phyloP scores from a whole-genome alignment of 129 eudicot genomes.

The carrot (Daucus carota) region DNA sequence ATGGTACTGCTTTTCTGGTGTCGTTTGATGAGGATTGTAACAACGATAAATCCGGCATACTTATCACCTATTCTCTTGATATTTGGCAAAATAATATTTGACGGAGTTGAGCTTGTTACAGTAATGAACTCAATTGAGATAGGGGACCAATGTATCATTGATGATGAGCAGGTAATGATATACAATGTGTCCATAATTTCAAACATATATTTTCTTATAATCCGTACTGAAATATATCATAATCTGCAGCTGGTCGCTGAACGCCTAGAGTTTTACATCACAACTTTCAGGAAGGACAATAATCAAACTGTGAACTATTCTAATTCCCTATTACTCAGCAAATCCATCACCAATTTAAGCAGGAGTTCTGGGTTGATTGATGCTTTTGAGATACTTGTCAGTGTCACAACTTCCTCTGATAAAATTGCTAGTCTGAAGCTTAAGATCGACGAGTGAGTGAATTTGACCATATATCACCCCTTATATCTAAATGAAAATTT shows the following conservation, averaged over 20 bases:
- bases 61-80: not conserved
- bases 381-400: constrained; percentile 31
- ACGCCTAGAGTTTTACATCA: too few species aligned
- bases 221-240: not conserved
- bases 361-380: constrained; percentile 34
- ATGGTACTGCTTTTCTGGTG: not conserved
- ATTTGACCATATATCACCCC: too few species aligned
- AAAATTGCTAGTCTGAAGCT: constrained; percentile 28
- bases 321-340: constrained; percentile 17
- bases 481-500: too few species aligned
- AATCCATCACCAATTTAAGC: constrained; percentile 26
- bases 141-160: constrained; percentile 36
- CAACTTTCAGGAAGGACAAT: constrained; percentile 8
- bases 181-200: not conserved
- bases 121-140: not conserved
- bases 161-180: constrained; percentile 25
- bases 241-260: not conserved
- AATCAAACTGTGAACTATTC: constrained; percentile 22
- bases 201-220: not conserved
- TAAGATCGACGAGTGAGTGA: constrained; percentile 23
- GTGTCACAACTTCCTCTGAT: constrained; percentile 27
- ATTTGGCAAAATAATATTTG: not conserved
- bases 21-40: not conserved
- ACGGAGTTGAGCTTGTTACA: too few species aligned
- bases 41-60: not conserved